Conservation (phyloP, 2,329 filamentous ascomycete genomes). For the Sporothrix sp. region DNA sequence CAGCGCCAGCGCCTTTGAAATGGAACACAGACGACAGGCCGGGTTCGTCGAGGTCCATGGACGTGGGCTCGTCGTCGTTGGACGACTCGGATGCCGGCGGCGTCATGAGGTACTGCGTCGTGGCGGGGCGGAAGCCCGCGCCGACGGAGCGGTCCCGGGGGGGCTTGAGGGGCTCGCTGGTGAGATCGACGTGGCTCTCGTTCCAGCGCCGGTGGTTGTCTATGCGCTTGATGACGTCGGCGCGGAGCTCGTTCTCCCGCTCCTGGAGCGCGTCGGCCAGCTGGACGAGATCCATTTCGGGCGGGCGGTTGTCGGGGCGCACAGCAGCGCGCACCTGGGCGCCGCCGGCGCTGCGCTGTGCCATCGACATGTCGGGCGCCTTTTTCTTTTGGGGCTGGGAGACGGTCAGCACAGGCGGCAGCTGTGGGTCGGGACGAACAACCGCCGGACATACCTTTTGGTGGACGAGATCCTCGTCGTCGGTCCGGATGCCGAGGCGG, state of each 20-base stretch:
- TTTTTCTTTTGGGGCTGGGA: constrained; percentile 67
- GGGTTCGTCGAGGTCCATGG: constrained; percentile 45
- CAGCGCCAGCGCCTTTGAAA: constrained; percentile 31
- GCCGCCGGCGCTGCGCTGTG: constrained; percentile 49
- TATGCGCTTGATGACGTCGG: constrained; percentile 78
- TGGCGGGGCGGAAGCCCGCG: constrained; percentile 59
- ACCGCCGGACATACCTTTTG: constrained; percentile 58
- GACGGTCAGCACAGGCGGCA: constrained; percentile 21
- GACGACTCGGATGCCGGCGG: constrained; percentile 48
- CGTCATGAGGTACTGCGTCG: constrained; percentile 60
- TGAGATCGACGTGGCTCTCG: constrained; percentile 77
- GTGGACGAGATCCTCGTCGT: constrained; percentile 91
- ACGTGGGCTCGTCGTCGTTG: constrained; percentile 32
- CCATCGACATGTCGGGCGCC: constrained; percentile 47
- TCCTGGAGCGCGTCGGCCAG: constrained; percentile 70
- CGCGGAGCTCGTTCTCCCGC: constrained; percentile 69
- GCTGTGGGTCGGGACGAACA: constrained; percentile 25
- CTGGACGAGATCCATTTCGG: constrained; percentile 69
- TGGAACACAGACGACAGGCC: constrained; percentile 32
- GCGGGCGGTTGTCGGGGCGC: constrained; percentile 55
- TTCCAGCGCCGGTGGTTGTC: constrained; percentile 90
- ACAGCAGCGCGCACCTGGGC: constrained; percentile 60
- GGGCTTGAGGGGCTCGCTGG: constrained; percentile 73
- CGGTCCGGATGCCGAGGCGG: constrained; percentile 77
- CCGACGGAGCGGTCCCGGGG: constrained; percentile 55